Evolutionary conservation across 441 rosid species (phyloP).

Genomic region (Raphanus hybrid): DNA sequence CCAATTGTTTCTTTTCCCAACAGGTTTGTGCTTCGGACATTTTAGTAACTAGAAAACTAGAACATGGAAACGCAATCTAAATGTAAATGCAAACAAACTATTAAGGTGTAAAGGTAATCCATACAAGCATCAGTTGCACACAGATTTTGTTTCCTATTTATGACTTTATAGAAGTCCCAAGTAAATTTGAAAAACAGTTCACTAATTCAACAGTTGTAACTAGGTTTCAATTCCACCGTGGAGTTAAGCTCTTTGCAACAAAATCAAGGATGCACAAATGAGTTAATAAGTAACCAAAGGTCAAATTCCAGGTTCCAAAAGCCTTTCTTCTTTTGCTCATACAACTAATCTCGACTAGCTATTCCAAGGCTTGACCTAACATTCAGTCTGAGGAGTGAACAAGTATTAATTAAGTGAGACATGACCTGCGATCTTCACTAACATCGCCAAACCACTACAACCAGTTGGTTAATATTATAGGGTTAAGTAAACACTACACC

Average conservation of each 20-base stretch:
- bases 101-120: slow-evolving; percentile 1
- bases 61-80: slow-evolving; percentile 12
- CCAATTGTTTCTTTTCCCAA: neutral
- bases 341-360: neutral
- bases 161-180: neutral
- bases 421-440: slow-evolving; percentile 5
- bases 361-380: neutral
- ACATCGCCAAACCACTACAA: slow-evolving; percentile 8
- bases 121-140: neutral
- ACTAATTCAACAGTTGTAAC: neutral
- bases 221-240: neutral
- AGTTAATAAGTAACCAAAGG: neutral
- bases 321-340: neutral
- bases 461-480: slow-evolving; percentile 8
- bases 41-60: neutral
- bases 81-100: slow-evolving; percentile 1
- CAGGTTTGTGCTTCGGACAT: neutral
- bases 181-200: neutral
- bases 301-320: neutral
- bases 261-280: slow-evolving; percentile 7
- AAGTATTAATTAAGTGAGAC: slow-evolving; percentile 15
- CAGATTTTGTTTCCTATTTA: neutral
- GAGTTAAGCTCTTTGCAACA: slow-evolving; percentile 16
- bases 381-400: slow-evolving; percentile 14
- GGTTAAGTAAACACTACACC: neutral